Conservation (phyloP, 1,284 basidiomycete species). For the Boletus semigastroideus region DNA sequence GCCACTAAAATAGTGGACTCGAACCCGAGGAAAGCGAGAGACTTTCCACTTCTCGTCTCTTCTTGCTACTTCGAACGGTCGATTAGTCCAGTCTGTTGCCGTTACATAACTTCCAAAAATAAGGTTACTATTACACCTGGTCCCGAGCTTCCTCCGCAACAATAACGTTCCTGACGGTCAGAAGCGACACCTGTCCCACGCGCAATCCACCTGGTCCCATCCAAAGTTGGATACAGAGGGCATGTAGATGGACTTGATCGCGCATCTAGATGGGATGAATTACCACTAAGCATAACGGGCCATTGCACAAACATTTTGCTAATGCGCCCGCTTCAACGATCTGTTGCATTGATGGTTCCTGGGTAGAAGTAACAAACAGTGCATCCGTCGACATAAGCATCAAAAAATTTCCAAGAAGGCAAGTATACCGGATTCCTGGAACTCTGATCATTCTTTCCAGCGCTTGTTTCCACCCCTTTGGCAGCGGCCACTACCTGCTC, state of each 20-base stretch:
- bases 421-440: constrained; percentile 6
- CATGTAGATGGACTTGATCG: neutral
- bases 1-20: constrained; percentile 20
- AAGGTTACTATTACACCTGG: constrained; percentile 24
- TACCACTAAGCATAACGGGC: neutral
- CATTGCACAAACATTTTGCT: neutral
- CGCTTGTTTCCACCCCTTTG: neutral
- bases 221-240: neutral
- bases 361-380: constrained; percentile 11
- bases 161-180: constrained; percentile 11
- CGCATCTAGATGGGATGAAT: neutral
- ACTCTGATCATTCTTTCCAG: constrained; percentile 18
- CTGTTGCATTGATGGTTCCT: constrained; percentile 24
- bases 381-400: constrained; percentile 18
- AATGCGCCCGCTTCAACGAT: constrained; percentile 11
- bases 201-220: neutral
- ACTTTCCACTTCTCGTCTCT: constrained; percentile 23
- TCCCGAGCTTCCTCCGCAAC: constrained; percentile 11
- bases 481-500: neutral
- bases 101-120: constrained; percentile 29
- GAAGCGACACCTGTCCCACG: constrained; percentile 1
- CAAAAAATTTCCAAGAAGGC: constrained; percentile 19
- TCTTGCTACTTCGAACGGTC: constrained; percentile 17
- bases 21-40: constrained; percentile 16
- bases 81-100: constrained; percentile 6